A percentile compares a stretch with the other conserved stretches of the same genome.
These are phyloP conservation scores for Aspergillus pseudonomiae DNA, from an alignment of 2,329 filamentous ascomycete species.

Conservation along the genomic window DNA sequence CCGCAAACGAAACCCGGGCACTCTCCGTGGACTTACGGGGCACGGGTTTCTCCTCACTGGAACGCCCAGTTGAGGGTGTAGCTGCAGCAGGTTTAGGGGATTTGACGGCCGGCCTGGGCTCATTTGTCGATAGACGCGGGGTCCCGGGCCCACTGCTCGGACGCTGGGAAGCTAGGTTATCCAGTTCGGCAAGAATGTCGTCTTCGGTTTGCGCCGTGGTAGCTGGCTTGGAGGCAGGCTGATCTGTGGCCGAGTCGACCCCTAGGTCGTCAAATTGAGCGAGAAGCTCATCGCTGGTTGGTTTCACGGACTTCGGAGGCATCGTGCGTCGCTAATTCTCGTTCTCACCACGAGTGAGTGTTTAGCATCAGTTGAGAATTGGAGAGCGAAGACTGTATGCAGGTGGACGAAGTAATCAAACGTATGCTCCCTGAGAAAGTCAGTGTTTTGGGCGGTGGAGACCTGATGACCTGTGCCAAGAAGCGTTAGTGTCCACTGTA, in stretches of 20 bases:
- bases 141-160: constrained; percentile 77
- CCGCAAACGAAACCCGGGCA: constrained; percentile 69
- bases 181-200: constrained; percentile 85
- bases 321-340: constrained; percentile 25
- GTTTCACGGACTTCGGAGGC: constrained; percentile 42
- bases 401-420: not conserved
- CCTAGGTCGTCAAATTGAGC: constrained; percentile 54
- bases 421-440: constrained; percentile 6
- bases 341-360: not conserved
- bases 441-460: constrained; percentile 26
- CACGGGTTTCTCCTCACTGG: constrained; percentile 66
- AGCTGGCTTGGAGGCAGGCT: constrained; percentile 31
- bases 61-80: constrained; percentile 49
- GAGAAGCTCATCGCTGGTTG: constrained; percentile 53
- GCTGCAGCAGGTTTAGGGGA: constrained; percentile 56
- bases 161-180: constrained; percentile 73
- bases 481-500: constrained; percentile 19
- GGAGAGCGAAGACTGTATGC: not conserved
- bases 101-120: constrained; percentile 54
- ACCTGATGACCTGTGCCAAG: constrained; percentile 33
- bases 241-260: constrained; percentile 37
- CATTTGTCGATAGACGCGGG: constrained; percentile 64
- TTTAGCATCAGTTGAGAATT: not conserved
- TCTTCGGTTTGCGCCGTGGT: constrained; percentile 53
- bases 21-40: constrained; percentile 78